Evolutionary conservation across 352 stramenopile genomes (phyloP).

Genomic region (Phytopythium boreale): DNA sequence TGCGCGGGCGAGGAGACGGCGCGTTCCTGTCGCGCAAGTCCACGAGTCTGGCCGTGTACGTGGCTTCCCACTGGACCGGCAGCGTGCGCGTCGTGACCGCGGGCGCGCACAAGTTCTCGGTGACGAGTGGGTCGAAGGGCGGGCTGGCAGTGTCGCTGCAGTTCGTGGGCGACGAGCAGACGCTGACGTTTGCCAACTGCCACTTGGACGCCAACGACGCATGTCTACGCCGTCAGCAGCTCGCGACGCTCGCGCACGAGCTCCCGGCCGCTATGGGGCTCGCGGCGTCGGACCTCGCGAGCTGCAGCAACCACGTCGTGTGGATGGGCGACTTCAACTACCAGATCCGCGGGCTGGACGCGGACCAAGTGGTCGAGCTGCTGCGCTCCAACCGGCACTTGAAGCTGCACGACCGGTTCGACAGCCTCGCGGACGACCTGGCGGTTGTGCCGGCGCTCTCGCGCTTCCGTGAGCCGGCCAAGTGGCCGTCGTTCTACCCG

Average conservation of each 20-base stretch:
- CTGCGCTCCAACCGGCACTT: constrained; percentile 36
- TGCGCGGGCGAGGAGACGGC: constrained; percentile 57
- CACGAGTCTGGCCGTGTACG: constrained; percentile 64
- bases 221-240: constrained; percentile 47
- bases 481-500: constrained; percentile 71
- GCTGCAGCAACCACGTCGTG: constrained; percentile 68
- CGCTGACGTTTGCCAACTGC: constrained; percentile 64
- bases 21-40: constrained; percentile 64
- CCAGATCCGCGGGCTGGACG: constrained; percentile 47
- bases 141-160: constrained; percentile 50
- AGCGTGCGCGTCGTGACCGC: constrained; percentile 44
- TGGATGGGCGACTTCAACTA: constrained; percentile 87
- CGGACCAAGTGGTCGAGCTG: constrained; percentile 42
- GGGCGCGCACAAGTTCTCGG: constrained; percentile 60
- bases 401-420: constrained; percentile 65
- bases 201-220: constrained; percentile 67
- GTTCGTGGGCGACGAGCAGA: constrained; percentile 38
- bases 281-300: constrained; percentile 21
- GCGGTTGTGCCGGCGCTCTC: constrained; percentile 27
- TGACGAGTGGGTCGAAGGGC: constrained; percentile 54
- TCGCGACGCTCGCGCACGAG: constrained; percentile 38
- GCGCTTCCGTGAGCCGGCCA: constrained; percentile 47
- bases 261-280: constrained; percentile 41
- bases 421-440: constrained; percentile 64
- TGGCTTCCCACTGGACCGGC: constrained; percentile 24